Evolutionary conservation across 192 early-diverging fungal genomes (phyloP), one percentile per base, ranked within the genome.

Genomic region (Glomus cerebriforme): DNA sequence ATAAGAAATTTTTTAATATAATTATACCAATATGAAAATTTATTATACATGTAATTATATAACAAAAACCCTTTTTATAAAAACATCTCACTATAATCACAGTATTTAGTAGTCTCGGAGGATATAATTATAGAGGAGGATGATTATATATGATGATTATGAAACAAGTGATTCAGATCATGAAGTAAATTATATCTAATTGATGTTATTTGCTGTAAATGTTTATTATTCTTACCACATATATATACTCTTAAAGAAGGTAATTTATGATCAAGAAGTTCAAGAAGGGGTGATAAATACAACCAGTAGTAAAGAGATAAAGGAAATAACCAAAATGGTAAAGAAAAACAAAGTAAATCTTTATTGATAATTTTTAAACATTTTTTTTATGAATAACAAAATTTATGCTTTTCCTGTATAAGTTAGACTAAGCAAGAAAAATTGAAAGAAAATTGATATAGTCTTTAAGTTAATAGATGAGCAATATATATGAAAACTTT

Each of bases 401-500:
- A 62, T 26, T 22, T 62, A 26, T 62, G 54, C 54, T 58, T 58
- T 58, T 62, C 24, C 26, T 62, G 60, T 62, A 8, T 62, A 62
- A n/a, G 24, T 26, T 26, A 62, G 60, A 62, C 60, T 26, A 62
- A 62, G n/a, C 60, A 62, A 62, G 60, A n/a, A 62, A 62, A 22
- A 62, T 26, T 26, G 60, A 26, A n/a, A 79, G 60, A 29, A 60
- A n/a, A 73, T 79, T 63, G 26, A 79, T 0, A 15, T 0, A 12
- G 27, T 7, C 1, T 79, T 17, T 32, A 79, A 79, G 6, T 24
- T n/a, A 22, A 80, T 80, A 59, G 31, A 80, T 22, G 32, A 45
- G 27, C 13, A 27, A 27, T 32, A n/a, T 1, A 74, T 80, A 71
- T 80, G 59, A 59, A 79, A 73, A 65, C 63, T 79, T 34, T 79